phyloP scores from a whole-genome alignment of 768 basidiomycete genomes.

The Fomitopsis serialis region DNA sequence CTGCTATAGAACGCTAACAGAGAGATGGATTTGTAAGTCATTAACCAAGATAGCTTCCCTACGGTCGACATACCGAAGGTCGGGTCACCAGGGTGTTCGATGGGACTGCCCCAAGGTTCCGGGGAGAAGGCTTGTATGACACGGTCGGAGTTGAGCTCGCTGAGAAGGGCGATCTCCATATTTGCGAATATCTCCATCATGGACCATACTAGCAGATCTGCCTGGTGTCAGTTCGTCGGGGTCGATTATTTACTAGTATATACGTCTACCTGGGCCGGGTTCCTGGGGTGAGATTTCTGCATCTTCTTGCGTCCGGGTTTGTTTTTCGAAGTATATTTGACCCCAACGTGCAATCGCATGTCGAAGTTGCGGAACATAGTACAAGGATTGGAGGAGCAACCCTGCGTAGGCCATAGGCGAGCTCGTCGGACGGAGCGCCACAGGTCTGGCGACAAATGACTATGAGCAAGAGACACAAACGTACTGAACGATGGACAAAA shows the following conservation, averaged over 20 bases:
- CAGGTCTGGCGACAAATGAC: conserved; percentile 41
- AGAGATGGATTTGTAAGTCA: background rate
- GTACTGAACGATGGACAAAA: conserved; percentile 17
- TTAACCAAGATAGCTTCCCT: background rate
- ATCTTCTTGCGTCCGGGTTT: background rate
- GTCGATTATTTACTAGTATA: no score
- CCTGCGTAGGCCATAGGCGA: conserved; percentile 53
- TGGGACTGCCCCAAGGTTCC: conserved; percentile 29
- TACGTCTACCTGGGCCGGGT: no score
- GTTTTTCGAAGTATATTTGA: conserved; percentile 11
- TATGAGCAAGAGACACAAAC: background rate
- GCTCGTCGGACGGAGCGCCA: conserved; percentile 57
- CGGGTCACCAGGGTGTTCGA: conserved; percentile 35
- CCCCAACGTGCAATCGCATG: conserved; percentile 34
- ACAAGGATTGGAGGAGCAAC: conserved; percentile 59
- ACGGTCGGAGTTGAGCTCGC: conserved; percentile 49
- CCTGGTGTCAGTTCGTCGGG: background rate
- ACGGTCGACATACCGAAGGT: conserved; percentile 31
- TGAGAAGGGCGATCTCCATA: conserved; percentile 60
- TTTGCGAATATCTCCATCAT: conserved; percentile 64
- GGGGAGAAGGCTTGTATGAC: conserved; percentile 43
- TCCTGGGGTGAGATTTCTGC: conserved; percentile 5
- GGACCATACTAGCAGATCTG: conserved; percentile 48
- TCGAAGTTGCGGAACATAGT: conserved; percentile 68
- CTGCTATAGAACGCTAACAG: conserved; percentile 44